Conservation (phyloP, 2,329 filamentous ascomycete species). For the Metarhizium rileyi region DNA sequence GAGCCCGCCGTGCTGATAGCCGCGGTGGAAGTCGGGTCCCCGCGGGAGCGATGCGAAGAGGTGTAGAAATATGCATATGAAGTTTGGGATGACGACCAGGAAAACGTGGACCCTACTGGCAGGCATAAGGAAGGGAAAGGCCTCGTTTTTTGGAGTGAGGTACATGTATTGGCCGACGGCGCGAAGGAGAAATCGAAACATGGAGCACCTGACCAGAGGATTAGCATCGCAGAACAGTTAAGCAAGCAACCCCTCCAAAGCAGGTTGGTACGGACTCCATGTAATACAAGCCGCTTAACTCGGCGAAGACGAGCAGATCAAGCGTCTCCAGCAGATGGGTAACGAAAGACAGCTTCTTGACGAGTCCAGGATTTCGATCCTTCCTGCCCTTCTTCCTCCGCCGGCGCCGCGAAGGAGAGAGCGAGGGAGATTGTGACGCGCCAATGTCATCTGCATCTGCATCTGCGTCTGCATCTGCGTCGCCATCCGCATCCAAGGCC, state of each 20-base stretch:
- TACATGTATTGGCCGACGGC: slow-evolving; percentile 51
- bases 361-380: slow-evolving; percentile 32
- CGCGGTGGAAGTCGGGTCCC: slow-evolving; percentile 51
- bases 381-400: slow-evolving; percentile 27
- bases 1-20: slow-evolving; percentile 58
- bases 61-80: slow-evolving; percentile 52
- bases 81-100: slow-evolving; percentile 47
- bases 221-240: not conserved
- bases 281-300: slow-evolving; percentile 58
- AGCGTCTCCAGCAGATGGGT: slow-evolving; percentile 50
- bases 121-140: slow-evolving; percentile 45
- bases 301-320: slow-evolving; percentile 53
- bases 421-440: slow-evolving; percentile 12
- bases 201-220: slow-evolving; percentile 43
- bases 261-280: slow-evolving; percentile 47
- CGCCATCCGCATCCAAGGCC: not conserved
- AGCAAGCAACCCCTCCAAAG: not conserved
- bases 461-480: slow-evolving; percentile 6
- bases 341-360: slow-evolving; percentile 51
- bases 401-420: slow-evolving; percentile 20
- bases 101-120: slow-evolving; percentile 47
- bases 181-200: slow-evolving; percentile 52
- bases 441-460: slow-evolving; percentile 5
- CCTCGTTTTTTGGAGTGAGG: slow-evolving; percentile 51
- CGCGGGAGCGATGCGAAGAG: slow-evolving; percentile 42